Evolutionary conservation across 345 rosid genomes (phyloP).

Genomic region (Lenwebbia sp.): DNA sequence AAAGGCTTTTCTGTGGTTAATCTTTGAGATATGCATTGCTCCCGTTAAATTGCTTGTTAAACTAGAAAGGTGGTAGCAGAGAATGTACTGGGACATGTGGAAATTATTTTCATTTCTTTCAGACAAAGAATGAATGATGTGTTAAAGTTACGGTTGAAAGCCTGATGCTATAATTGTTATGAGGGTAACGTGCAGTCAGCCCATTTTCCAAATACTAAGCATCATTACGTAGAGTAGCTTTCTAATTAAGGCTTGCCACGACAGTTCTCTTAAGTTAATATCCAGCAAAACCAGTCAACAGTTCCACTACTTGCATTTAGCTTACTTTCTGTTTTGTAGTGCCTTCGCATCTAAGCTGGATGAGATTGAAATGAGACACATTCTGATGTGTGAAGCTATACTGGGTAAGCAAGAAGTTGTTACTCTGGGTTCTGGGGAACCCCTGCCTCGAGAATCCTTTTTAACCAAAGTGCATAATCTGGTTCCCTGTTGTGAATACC

Average conservation of each 20-base stretch:
- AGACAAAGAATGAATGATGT: not conserved
- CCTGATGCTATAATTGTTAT: not conserved
- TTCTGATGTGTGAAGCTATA: not conserved
- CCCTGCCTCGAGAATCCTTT: not conserved
- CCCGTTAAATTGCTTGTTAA: not conserved
- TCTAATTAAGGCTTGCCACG: not conserved
- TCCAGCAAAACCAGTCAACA: not conserved
- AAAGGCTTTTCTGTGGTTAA: not conserved
- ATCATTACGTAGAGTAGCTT: not conserved
- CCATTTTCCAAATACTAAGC: not conserved
- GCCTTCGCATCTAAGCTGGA: not conserved
- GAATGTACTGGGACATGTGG: not conserved
- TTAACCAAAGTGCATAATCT: not conserved
- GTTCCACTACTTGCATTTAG: not conserved
- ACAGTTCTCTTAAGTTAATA: not conserved
- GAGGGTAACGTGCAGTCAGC: not conserved
- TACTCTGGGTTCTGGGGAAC: not conserved
- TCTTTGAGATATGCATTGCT: not conserved
- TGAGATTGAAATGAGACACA: not conserved
- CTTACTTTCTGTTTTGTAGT: not conserved
- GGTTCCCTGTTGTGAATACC: not conserved
- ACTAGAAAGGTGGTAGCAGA: not conserved
- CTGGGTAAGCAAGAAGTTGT: not conserved
- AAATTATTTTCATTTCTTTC: not conserved
- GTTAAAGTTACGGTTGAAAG: not conserved